A percentile compares a stretch with the other conserved stretches of the same genome.
phyloP scores from a whole-genome alignment of 495 filamentous ascomycete genomes.

The Talaromyces trachyspermus region DNA sequence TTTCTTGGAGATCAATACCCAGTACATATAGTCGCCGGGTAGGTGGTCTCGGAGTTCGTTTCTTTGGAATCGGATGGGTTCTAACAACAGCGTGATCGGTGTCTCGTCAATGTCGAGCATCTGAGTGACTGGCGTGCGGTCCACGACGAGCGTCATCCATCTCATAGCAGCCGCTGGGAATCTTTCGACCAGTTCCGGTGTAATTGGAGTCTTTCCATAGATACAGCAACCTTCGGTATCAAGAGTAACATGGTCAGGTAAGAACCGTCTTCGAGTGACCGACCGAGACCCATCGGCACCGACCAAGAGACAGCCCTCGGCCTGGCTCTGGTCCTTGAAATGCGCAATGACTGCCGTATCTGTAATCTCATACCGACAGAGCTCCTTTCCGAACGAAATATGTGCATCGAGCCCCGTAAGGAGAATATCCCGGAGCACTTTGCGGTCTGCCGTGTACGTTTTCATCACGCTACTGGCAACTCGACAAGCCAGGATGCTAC shows the following conservation, averaged over 20 bases:
- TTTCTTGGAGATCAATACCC: conserved; percentile 23
- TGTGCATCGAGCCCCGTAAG: conserved; percentile 22
- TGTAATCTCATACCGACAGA: conserved; percentile 24
- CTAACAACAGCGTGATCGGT: conserved; percentile 26
- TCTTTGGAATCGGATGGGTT: conserved; percentile 23
- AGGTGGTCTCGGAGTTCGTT: conserved; percentile 3
- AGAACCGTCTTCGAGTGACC: conserved; percentile 29
- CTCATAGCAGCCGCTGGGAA: conserved; percentile 15
- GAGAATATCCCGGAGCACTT: conserved; percentile 18
- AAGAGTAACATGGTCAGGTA: conserved; percentile 29
- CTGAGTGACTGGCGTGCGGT: conserved; percentile 13
- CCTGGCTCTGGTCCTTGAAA: conserved; percentile 31
- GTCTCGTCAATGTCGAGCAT: background rate
- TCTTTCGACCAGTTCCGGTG: conserved; percentile 17
- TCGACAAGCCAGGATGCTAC: too few relatives aligned
- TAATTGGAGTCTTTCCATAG: conserved; percentile 33
- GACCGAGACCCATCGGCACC: conserved; percentile 39
- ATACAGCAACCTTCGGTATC: conserved; percentile 36
- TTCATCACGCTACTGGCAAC: too few relatives aligned
- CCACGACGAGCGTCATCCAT: conserved; percentile 22
- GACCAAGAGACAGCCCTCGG: conserved; percentile 29
- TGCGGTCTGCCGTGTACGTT: conserved; percentile 23
- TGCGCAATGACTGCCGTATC: conserved; percentile 20
- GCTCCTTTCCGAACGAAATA: conserved; percentile 32
- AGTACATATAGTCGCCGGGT: conserved; percentile 31